Percentiles rank a stretch among this genome's conserved stretches.
Conservation (phyloP, 495 filamentous ascomycete species). For the Aspergillus egyptiacus region DNA sequence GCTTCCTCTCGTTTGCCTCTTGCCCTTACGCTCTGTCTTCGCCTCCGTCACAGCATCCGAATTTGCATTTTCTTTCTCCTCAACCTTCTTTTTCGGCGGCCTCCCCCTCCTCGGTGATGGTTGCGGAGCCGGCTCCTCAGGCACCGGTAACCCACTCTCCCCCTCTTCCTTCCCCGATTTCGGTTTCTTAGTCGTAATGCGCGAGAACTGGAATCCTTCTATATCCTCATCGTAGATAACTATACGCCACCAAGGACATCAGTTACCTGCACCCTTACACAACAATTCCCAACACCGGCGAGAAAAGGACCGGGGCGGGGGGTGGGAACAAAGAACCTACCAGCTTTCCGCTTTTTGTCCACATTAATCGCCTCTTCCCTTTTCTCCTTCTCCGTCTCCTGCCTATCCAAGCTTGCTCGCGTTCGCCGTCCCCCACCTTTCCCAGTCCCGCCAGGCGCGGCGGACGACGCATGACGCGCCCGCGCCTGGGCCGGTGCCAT, state of each 20-base stretch:
- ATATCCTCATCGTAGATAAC: conserved; percentile 47
- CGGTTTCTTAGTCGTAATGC: conserved; percentile 41
- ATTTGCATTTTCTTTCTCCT: conserved; percentile 29
- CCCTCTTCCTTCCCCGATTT: conserved; percentile 21
- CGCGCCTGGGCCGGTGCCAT: conserved; percentile 43
- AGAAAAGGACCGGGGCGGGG: too few relatives aligned
- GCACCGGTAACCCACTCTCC: conserved; percentile 20
- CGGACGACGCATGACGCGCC: conserved; percentile 32
- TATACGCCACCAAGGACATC: conserved; percentile 16
- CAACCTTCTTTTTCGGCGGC: conserved; percentile 32
- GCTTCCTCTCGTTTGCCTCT: conserved; percentile 20
- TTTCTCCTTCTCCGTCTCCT: conserved; percentile 26
- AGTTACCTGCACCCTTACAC: background rate
- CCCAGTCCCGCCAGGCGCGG: conserved; percentile 24
- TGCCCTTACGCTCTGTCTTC: conserved; percentile 25
- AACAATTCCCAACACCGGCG: too few relatives aligned
- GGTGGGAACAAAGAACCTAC: conserved; percentile 29
- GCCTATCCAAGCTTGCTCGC: conserved; percentile 39
- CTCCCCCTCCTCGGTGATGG: conserved; percentile 35
- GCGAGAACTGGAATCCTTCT: conserved; percentile 51
- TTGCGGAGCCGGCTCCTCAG: conserved; percentile 29
- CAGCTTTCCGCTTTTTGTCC: conserved; percentile 39
- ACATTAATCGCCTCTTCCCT: conserved; percentile 21
- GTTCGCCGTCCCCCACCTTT: conserved; percentile 27
- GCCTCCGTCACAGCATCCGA: conserved; percentile 9